Percentiles rank a stretch among this genome's conserved stretches.
Evolutionary conservation across 768 basidiomycete species (phyloP).

Genomic region (Lentinula sp.): DNA sequence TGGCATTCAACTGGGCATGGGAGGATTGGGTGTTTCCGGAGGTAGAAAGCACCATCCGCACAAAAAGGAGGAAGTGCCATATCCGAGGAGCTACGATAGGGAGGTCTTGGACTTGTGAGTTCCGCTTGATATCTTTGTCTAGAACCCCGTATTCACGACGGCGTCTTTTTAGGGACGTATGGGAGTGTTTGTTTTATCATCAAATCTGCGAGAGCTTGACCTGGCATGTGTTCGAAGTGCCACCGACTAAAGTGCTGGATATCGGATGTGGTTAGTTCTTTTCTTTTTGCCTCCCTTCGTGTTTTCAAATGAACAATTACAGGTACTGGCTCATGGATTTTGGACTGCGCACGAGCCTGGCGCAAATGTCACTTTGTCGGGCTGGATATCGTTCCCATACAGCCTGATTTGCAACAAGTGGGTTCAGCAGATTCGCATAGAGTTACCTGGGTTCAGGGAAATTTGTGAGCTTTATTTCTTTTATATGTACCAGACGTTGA

Average conservation of each 20-base stretch:
- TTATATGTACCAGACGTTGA: slow-evolving; percentile 2
- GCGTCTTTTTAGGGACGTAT: slow-evolving; percentile 46
- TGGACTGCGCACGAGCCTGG: slow-evolving; percentile 61
- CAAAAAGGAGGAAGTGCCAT: slow-evolving; percentile 47
- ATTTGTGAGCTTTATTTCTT: slow-evolving; percentile 46
- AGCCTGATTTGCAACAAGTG: slow-evolving; percentile 60
- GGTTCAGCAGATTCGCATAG: slow-evolving; percentile 49
- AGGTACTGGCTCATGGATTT: slow-evolving; percentile 71
- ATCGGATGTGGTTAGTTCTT: slow-evolving; percentile 59
- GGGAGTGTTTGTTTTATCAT: slow-evolving; percentile 54
- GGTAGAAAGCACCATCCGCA: slow-evolving; percentile 56
- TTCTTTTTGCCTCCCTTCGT: not conserved
- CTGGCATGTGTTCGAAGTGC: slow-evolving; percentile 56
- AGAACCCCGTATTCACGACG: slow-evolving; percentile 1
- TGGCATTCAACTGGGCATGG: not conserved
- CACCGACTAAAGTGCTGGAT: slow-evolving; percentile 65
- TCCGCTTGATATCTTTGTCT: slow-evolving; percentile 5
- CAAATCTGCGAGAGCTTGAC: slow-evolving; percentile 53
- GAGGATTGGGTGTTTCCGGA: slow-evolving; percentile 10
- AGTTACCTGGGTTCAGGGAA: slow-evolving; percentile 67
- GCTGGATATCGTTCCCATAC: slow-evolving; percentile 65
- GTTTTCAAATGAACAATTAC: not conserved
- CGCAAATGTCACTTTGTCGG: slow-evolving; percentile 62
- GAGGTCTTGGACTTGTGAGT: slow-evolving; percentile 65
- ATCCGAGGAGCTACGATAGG: slow-evolving; percentile 61